Evolutionary conservation across 371 early-diverging fungal species (phyloP), one percentile per base, ranked within the genome.

Genomic region (Rhizopus microsporus): DNA sequence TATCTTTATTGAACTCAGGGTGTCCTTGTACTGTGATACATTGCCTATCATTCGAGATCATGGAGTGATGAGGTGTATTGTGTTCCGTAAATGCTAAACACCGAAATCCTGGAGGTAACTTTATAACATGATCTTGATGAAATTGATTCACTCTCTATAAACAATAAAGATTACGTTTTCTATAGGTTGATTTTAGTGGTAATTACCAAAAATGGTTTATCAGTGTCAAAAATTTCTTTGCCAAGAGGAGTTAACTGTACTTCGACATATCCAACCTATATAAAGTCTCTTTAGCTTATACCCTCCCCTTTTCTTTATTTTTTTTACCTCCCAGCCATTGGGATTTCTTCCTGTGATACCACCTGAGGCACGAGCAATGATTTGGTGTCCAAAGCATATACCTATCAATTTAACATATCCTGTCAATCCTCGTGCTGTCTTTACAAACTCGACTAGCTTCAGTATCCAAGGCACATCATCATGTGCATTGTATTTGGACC

Each of bases 11-110:
- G 49, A 79, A 91, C 64, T 93, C 93, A 0, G 93, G 93, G 51
- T 93, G 93, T 3, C 84, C 88, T 65, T 93, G 93, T n/a, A 90
- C 60, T 0, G 89, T 85, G n/a, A 91, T 67, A 35, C 86, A 78
- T 35, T 73, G 77, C 30, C 71, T 45, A 23, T 82, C 82, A 15
- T 84, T 69, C 5, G 82, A 75, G 43, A 88, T 66, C 52, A 74
- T 83, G 61, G 47, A 67, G 54, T 61, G 86, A 50, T 65, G 69
- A 56, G 53, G 73, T 17, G 69, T 75, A 56, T 58, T 86, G 50
- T 59, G 71, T 13, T 39, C 74, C 8, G 80, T 80, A n/a, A 62
- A 71, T 0, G 74, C 81, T 15, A 85, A 54, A 10, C 67, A 68
- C 17, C 68, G 54, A 58, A 87, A 89, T 0, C 72, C 77, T 0